Conservation (phyloP, 495 filamentous ascomycete genomes). For the Penicillium steckii region DNA sequence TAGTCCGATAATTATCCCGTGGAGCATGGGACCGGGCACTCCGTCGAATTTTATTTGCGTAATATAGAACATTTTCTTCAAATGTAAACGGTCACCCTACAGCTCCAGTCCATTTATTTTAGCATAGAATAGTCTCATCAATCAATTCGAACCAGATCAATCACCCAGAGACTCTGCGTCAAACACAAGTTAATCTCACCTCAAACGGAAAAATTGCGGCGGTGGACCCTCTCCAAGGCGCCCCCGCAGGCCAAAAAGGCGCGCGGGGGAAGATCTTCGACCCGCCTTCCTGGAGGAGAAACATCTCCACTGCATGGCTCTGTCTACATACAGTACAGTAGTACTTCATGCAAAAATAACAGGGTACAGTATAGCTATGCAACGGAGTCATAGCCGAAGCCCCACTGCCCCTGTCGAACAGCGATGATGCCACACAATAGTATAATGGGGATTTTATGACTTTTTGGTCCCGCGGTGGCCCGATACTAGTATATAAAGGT, state of each 20-base stretch:
- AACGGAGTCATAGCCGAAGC: conserved; percentile 4
- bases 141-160: neutral
- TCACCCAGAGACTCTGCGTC: neutral
- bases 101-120: no score
- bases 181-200: neutral
- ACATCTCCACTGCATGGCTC: neutral
- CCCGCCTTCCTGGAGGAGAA: conserved; percentile 13
- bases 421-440: no score
- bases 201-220: conserved; percentile 31
- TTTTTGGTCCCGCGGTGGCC: no score
- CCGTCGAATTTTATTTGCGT: no score
- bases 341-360: no score
- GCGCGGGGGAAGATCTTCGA: conserved; percentile 20
- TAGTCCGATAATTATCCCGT: neutral
- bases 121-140: conserved; percentile 1
- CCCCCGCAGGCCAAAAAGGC: neutral
- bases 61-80: no score
- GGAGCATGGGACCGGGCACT: neutral
- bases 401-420: conserved; percentile 17
- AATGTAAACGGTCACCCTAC: no score
- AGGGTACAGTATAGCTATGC: neutral
- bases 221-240: conserved; percentile 14
- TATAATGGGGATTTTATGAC: no score
- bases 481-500: conserved; percentile 13
- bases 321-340: no score